Evolutionary conservation across 441 rosid genomes (phyloP).

Genomic region (Euphorbia schlechtendalii): DNA sequence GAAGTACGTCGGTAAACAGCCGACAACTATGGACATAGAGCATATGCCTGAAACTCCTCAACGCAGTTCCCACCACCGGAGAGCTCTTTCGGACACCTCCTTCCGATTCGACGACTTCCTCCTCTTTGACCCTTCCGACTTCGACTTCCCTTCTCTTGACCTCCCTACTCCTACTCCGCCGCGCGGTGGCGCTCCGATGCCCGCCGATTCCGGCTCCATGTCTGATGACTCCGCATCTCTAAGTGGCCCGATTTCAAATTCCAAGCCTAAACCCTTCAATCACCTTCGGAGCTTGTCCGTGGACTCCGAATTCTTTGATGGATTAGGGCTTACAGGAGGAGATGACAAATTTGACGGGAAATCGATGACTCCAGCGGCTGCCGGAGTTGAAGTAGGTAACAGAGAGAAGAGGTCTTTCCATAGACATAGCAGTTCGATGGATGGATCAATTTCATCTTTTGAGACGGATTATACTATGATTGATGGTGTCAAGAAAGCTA

Average conservation of each 20-base stretch:
- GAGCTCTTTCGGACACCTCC: slow-evolving; percentile 88
- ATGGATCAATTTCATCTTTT: slow-evolving; percentile 42
- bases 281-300: slow-evolving; percentile 86
- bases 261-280: slow-evolving; percentile 29
- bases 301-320: slow-evolving; percentile 82
- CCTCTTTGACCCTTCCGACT: slow-evolving; percentile 77
- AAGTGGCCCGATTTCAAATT: slow-evolving; percentile 22
- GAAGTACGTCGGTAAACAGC: slow-evolving; percentile 28
- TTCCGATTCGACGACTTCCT: slow-evolving; percentile 86
- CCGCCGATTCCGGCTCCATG: slow-evolving; percentile 44
- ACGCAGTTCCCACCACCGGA: slow-evolving; percentile 64
- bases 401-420: slow-evolving; percentile 50
- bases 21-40: slow-evolving; percentile 49
- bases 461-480: slow-evolving; percentile 45
- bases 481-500: slow-evolving; percentile 70
- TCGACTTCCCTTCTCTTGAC: slow-evolving; percentile 72
- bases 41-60: slow-evolving; percentile 68
- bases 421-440: slow-evolving; percentile 81
- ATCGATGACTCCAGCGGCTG: slow-evolving; percentile 14
- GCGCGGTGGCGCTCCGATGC: slow-evolving; percentile 19
- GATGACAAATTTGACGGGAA: slow-evolving; percentile 33
- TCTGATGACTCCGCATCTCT: slow-evolving; percentile 63
- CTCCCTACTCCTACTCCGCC: slow-evolving; percentile 46
- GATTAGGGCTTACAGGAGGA: slow-evolving; percentile 26
- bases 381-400: slow-evolving; percentile 16